Evolutionary conservation across 2,329 filamentous ascomycete genomes (phyloP), one percentile per base, ranked within the genome.

Genomic region (Akanthomyces uredinophilus): DNA sequence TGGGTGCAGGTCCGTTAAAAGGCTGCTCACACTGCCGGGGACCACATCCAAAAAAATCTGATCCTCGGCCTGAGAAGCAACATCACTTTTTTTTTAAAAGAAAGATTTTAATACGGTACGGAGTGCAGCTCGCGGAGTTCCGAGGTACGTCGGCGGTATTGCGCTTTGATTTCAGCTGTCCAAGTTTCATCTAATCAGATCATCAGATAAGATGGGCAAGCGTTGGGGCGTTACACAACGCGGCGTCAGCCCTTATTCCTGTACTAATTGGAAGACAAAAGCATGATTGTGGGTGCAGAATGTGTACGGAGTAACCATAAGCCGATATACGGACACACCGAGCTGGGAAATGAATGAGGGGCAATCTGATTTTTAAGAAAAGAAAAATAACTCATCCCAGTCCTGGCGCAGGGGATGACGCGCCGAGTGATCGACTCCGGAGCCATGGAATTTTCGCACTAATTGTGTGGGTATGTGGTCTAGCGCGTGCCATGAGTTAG

Each of bases 181-280:
- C 20, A 14, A 27, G 7, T 49, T 43, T 63, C 70, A 76, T 75
- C 72, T 77, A 75, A 77, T 77, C 74, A 74, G 75, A 77, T 77
- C 67, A 77, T 77, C 75, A 71, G 75, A 77, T 77, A 75, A 77
- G 75, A 77, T 77, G 62, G 62, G 53, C 56, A 44, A 52, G 47
- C 35, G 22, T 7, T 39, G 24, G 35, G 5, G 44, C 39, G 44
- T 20, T 16, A 39, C 14, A 18, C 18, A 24, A 47, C 35, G 27
- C 37, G 24, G 32, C n/a, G 18, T 24, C 18, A 50, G 18, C 53
- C 35, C 37, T 49, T 32, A 24, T 27, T 6, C 7, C 39, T n/a
- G n/a, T 7, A 22, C 43, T 50, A 27, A 13, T 14, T 11, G 7
- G 32, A 35, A 29, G 27, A 29, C 35, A 46, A 46, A 44, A 43